A percentile compares a stretch with the other conserved stretches of the same genome.
These are phyloP conservation scores for Geranium incanum DNA, from an alignment of 441 rosid genomes.

Conservation along the genomic window DNA sequence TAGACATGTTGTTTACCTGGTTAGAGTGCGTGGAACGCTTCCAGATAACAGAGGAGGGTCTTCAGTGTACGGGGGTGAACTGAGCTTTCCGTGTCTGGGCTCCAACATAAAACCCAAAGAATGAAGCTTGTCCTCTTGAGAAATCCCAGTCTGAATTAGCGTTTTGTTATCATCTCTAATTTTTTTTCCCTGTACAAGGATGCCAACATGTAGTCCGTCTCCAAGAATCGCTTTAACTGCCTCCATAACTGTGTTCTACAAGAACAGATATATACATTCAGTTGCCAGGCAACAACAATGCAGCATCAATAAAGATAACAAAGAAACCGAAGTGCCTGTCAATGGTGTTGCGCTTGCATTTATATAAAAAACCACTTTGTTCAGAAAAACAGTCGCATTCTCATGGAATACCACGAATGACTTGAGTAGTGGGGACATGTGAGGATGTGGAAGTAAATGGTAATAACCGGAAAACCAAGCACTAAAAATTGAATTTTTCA, in stretches of 20 bases:
- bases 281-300: no score
- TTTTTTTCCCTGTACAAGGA: slow-evolving; percentile 86
- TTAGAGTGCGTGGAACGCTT: slow-evolving; percentile 43
- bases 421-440: no score
- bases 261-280: slow-evolving; percentile 2
- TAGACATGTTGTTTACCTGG: slow-evolving; percentile 38
- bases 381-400: no score
- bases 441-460: no score
- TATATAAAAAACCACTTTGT: no score
- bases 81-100: slow-evolving; percentile 49
- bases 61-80: slow-evolving; percentile 34
- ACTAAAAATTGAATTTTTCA: no score
- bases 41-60: slow-evolving; percentile 37
- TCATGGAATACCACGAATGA: no score
- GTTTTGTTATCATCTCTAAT: slow-evolving; percentile 87
- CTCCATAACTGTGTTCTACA: slow-evolving; percentile 86
- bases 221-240: slow-evolving; percentile 77
- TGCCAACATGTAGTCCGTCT: slow-evolving; percentile 71
- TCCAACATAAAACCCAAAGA: slow-evolving; percentile 84
- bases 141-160: slow-evolving; percentile 79
- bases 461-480: no score
- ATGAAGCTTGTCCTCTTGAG: slow-evolving; percentile 52
- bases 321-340: not conserved
- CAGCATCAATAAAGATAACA: no score
- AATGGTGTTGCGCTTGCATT: no score